These are phyloP conservation scores for Pseudogymnoascus sp. DNA, from an alignment of 2,329 filamentous ascomycete species.

Conservation along the genomic window DNA sequence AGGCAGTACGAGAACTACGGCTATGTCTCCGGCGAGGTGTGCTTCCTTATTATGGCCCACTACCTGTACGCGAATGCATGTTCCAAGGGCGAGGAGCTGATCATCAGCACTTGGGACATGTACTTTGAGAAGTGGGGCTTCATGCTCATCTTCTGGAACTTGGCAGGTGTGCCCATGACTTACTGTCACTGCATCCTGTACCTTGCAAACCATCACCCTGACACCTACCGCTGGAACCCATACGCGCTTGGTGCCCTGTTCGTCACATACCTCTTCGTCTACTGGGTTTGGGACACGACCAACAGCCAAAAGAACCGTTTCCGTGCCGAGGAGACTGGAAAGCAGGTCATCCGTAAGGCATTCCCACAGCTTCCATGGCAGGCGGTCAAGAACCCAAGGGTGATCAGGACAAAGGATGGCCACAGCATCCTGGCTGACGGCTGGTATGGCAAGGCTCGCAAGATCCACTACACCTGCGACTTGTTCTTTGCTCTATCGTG, in stretches of 20 bases:
- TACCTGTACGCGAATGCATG: constrained; percentile 90
- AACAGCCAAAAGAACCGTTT: constrained; percentile 94
- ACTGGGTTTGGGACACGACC: constrained; percentile 87
- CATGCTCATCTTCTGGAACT: constrained; percentile 97
- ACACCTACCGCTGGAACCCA: constrained; percentile 68
- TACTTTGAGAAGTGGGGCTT: constrained; percentile 96
- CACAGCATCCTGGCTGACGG: constrained; percentile 68
- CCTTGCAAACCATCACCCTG: constrained; percentile 73
- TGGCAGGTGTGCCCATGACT: constrained; percentile 80
- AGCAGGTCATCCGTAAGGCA: constrained; percentile 59
- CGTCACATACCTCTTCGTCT: constrained; percentile 67
- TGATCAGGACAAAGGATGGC: constrained; percentile 62
- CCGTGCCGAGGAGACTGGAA: constrained; percentile 69
- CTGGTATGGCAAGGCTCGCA: constrained; percentile 75
- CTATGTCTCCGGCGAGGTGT: constrained; percentile 76
- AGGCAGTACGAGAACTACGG: constrained; percentile 79
- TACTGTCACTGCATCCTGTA: constrained; percentile 94
- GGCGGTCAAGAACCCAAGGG: constrained; percentile 69
- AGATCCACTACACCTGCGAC: constrained; percentile 76
- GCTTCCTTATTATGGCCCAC: constrained; percentile 79
- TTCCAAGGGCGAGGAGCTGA: constrained; percentile 84
- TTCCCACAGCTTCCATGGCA: constrained; percentile 92
- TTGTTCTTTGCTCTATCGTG: constrained; percentile 68
- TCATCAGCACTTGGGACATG: constrained; percentile 89
- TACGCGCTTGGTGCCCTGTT: constrained; percentile 58